These are phyloP conservation scores for Mycena vulgaris DNA, from an alignment of 768 basidiomycete species.

Conservation along the genomic window DNA sequence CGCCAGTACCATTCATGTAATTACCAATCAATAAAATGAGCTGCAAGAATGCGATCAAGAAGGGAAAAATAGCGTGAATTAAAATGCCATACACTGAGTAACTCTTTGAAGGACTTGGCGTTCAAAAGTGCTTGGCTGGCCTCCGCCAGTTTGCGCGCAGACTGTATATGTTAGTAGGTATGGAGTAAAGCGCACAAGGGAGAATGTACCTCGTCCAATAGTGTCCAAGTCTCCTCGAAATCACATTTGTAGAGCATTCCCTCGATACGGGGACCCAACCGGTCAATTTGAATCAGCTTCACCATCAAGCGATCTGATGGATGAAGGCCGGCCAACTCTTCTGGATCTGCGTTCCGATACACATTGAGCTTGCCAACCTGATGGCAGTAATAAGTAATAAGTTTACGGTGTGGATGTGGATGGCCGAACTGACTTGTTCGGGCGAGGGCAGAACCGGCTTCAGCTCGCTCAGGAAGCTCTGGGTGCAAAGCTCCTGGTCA, in stretches of 20 bases:
- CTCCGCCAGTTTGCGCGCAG: constrained; percentile 83
- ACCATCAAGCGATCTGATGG: constrained; percentile 98
- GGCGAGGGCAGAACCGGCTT: constrained; percentile 92
- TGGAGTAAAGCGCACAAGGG: background rate
- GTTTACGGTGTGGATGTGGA: background rate
- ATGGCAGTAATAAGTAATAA: constrained; percentile 10
- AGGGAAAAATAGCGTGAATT: background rate
- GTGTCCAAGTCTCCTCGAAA: constrained; percentile 88
- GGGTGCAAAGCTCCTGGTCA: constrained; percentile 88
- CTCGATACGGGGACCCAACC: constrained; percentile 88
- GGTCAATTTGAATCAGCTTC: constrained; percentile 94
- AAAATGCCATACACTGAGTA: constrained; percentile 80
- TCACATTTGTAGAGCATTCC: constrained; percentile 95
- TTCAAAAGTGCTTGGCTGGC: constrained; percentile 86
- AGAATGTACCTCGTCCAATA: constrained; percentile 81
- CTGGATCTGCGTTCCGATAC: constrained; percentile 88
- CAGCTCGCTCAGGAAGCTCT: constrained; percentile 91
- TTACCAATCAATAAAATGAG: constrained; percentile 97
- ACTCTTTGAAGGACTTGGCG: constrained; percentile 91
- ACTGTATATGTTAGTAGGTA: constrained; percentile 59
- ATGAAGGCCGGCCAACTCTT: constrained; percentile 91
- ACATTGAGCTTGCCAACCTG: constrained; percentile 92
- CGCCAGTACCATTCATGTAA: constrained; percentile 97
- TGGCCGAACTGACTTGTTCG: constrained; percentile 73
- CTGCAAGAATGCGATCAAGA: constrained; percentile 47